These are phyloP conservation scores for Poterioochromonas sp. DNA, from an alignment of 352 stramenopile species.

Conservation along the genomic window DNA sequence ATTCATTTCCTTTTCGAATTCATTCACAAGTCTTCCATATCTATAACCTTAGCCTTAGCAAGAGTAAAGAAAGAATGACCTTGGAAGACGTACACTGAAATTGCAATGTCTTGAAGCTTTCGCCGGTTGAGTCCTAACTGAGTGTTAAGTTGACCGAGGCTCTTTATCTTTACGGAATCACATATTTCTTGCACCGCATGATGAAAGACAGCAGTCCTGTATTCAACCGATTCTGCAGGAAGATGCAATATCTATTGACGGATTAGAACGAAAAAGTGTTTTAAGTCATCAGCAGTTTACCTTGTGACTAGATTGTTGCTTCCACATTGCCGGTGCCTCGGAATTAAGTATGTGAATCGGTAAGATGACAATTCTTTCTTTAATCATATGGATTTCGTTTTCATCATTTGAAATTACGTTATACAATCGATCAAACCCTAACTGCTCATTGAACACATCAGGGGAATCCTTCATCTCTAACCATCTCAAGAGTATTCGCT, in stretches of 20 bases:
- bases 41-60: too few relatives aligned
- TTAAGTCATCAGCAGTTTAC: not conserved
- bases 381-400: too few relatives aligned
- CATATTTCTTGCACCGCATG: not conserved
- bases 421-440: not conserved
- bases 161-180: not conserved
- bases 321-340: not conserved
- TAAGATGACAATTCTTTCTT: not conserved
- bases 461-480: not conserved
- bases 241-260: not conserved
- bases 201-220: not conserved
- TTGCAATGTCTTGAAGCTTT: too few relatives aligned
- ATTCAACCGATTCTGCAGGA: not conserved
- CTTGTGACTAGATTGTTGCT: not conserved
- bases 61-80: too few relatives aligned
- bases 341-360: not conserved
- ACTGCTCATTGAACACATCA: not conserved
- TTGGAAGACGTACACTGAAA: too few relatives aligned
- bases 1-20: too few relatives aligned
- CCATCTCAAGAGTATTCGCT: constrained; percentile 4
- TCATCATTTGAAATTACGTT: too few relatives aligned
- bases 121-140: too few relatives aligned
- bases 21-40: too few relatives aligned
- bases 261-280: not conserved
- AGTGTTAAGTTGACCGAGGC: too few relatives aligned